Base-by-base conservation (phyloP, 1,139 yeast genomes). In the Zygotorulaspora mrakii region DNA sequence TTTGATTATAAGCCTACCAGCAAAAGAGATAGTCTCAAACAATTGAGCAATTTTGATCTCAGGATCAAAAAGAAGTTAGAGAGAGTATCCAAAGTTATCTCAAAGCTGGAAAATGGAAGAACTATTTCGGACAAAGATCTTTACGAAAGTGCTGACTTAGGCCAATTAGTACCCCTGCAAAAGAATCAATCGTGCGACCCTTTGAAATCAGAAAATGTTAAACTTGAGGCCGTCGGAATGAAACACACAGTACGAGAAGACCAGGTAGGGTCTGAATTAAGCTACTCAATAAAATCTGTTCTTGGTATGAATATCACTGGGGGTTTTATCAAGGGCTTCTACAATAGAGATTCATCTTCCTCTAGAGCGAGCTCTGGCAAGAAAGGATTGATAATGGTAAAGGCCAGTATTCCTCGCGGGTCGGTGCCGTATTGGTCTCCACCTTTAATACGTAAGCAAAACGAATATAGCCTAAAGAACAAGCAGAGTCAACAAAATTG, bases 381-480 rank as follows among this genome's bases (percentile, higher is more conserved):
- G 16, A 18, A 14, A 4, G 61, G 62, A 8, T 37, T 57, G 17
- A 51, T 57, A 7, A 44, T 55, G 8, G 13, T 55, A 11, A 40
- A 49, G 5, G 39, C 51, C 8, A 35, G 44, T 12, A 45, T 53
- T 8, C 61, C 61, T 2, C 36, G 45, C 16, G 49, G 45, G 33
- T 64, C 67, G 37, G 40, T 66, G 12, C 67, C 68, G 3, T 66
- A 71, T 40, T 46, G 58, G 23, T 55, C 62, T 7, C 69, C 70
- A 17, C 47, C 61, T 4, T 44, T 66, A 32, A 47, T 67, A 14
- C 50, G 54, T 32, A 60, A 60, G 42, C 53, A 61, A 1, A 63
- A 64, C 40, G 47, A 40, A 32, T 48, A 51, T 35, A 53, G 52
- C 21, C 43, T 39, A 38, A 61, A 49, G 42, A 57, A 40, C 44